These are phyloP conservation scores for Suillus hirtellus DNA, from an alignment of 768 basidiomycete species.

Conservation along the genomic window DNA sequence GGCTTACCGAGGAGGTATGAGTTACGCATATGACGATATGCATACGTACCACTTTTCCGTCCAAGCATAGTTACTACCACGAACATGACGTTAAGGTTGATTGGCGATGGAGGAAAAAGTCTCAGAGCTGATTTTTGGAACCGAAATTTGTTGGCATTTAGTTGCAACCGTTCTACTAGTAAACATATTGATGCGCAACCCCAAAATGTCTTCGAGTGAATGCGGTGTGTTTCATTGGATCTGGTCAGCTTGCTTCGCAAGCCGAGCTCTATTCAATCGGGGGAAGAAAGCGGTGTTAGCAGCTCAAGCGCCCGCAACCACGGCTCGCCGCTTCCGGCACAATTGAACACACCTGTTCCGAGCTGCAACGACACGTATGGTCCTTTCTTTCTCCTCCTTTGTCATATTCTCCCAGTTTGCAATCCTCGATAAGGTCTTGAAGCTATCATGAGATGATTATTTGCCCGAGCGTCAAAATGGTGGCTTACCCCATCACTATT, in stretches of 20 bases:
- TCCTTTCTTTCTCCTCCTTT: constrained; percentile 55
- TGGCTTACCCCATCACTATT: constrained; percentile 62
- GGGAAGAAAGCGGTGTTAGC: not conserved
- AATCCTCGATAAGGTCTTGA: constrained; percentile 64
- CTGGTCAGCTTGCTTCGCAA: constrained; percentile 1
- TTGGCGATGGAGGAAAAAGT: not conserved
- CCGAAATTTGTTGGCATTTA: not conserved
- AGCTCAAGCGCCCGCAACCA: not conserved
- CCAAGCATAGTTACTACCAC: not conserved
- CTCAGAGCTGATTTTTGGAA: not conserved
- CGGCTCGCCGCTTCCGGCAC: not conserved
- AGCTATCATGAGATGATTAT: not conserved
- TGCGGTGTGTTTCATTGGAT: not conserved
- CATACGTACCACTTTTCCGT: not conserved
- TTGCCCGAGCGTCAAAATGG: not conserved
- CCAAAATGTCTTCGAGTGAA: not conserved
- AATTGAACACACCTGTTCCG: constrained; percentile 46
- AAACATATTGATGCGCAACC: not conserved
- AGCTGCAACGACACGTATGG: constrained; percentile 51
- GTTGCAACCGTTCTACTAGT: not conserved
- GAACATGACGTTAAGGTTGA: not conserved
- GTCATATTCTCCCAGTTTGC: constrained; percentile 65
- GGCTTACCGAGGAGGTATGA: not conserved
- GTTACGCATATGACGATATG: not conserved
- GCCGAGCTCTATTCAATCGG: not conserved